Evolutionary conservation across 805 yeast species (phyloP).

Genomic region (Myxozyma neotropica): DNA sequence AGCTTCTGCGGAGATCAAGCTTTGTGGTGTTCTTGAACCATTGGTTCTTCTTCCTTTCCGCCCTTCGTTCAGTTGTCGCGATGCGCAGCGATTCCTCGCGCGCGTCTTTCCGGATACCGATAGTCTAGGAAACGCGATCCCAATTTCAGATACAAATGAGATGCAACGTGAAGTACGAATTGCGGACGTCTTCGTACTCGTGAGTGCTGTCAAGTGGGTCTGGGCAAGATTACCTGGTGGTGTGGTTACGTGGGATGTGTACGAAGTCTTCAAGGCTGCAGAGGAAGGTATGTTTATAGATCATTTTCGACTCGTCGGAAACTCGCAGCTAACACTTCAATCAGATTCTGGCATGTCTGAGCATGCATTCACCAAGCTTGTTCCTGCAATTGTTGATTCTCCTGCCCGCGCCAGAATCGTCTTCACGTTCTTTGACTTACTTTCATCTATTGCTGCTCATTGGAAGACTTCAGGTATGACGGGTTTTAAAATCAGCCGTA

Average conservation of each 20-base stretch:
- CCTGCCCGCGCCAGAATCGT: constrained; percentile 90
- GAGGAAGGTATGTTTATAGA: constrained; percentile 46
- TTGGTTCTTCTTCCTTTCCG: constrained; percentile 76
- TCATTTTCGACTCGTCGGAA: neutral
- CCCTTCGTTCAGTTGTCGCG: constrained; percentile 58
- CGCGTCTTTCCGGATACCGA: constrained; percentile 59
- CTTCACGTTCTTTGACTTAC: constrained; percentile 79
- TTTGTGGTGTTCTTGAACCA: constrained; percentile 70
- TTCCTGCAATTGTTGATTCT: constrained; percentile 81
- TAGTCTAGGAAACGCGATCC: constrained; percentile 40
- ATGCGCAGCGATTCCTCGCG: constrained; percentile 59
- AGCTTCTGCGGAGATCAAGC: constrained; percentile 72
- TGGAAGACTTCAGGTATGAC: constrained; percentile 75
- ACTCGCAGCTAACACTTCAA: neutral
- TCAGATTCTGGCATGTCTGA: constrained; percentile 66
- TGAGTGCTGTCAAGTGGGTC: constrained; percentile 74
- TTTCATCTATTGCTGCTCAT: constrained; percentile 76
- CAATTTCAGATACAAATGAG: constrained; percentile 46
- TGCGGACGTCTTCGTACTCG: constrained; percentile 63
- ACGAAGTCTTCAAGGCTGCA: constrained; percentile 63
- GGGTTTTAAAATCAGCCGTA: constrained; percentile 75
- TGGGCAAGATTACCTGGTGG: constrained; percentile 84
- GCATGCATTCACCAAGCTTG: constrained; percentile 63
- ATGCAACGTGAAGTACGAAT: constrained; percentile 50
- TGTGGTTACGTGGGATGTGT: constrained; percentile 84